phyloP scores from a whole-genome alignment of 2,329 filamentous ascomycete species.

The Colletotrichum simmondsii region DNA sequence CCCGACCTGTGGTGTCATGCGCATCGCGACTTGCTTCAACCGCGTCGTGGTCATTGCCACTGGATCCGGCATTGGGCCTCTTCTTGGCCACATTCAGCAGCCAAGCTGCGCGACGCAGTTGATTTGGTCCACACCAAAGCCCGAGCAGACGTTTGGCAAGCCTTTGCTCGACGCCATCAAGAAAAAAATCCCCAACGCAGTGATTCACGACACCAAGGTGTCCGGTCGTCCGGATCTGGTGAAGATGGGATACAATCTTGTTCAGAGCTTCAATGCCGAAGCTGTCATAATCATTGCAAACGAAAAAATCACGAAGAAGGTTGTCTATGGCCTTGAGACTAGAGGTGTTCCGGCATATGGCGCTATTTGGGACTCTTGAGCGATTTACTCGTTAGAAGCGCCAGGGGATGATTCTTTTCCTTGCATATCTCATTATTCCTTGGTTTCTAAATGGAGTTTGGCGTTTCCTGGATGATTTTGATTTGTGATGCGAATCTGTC shows the following conservation, averaged over 20 bases:
- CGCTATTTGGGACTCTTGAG: slow-evolving; percentile 74
- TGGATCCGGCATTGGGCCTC: slow-evolving; percentile 78
- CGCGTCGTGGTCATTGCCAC: slow-evolving; percentile 76
- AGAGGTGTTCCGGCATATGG: slow-evolving; percentile 76
- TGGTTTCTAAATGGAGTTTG: background rate
- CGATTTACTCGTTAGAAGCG: background rate
- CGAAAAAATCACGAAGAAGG: slow-evolving; percentile 71
- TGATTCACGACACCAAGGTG: slow-evolving; percentile 75
- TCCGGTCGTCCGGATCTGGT: slow-evolving; percentile 68
- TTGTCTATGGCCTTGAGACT: slow-evolving; percentile 76
- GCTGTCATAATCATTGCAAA: slow-evolving; percentile 81
- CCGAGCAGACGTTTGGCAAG: slow-evolving; percentile 70
- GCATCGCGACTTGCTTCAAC: slow-evolving; percentile 73
- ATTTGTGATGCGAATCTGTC: background rate
- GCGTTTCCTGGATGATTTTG: background rate
- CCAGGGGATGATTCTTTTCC: background rate
- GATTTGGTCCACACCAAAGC: slow-evolving; percentile 75
- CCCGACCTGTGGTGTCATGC: slow-evolving; percentile 74
- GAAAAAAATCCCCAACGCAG: slow-evolving; percentile 68
- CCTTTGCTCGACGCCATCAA: slow-evolving; percentile 66
- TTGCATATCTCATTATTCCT: background rate
- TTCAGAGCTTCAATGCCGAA: slow-evolving; percentile 68
- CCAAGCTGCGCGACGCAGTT: slow-evolving; percentile 65
- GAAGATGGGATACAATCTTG: slow-evolving; percentile 62
- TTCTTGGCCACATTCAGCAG: slow-evolving; percentile 67